phyloP scores from a whole-genome alignment of 1,284 basidiomycete species.

The Polyporus tsugae region DNA sequence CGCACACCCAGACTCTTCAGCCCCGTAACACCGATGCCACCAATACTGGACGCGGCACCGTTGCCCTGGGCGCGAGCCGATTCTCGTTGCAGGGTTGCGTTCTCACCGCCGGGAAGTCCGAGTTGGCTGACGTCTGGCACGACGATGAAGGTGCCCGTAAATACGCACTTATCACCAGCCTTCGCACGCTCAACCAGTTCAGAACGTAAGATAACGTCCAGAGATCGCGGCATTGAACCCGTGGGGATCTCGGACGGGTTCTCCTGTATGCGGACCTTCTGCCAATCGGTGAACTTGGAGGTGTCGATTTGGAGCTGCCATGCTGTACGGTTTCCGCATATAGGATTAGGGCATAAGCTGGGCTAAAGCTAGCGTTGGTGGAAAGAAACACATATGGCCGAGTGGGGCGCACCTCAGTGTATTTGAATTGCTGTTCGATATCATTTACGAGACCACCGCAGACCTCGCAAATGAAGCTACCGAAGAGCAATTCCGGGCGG shows the following conservation, averaged over 20 bases:
- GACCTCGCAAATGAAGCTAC: conserved; percentile 92
- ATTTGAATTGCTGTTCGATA: conserved; percentile 99
- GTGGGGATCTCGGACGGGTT: conserved; percentile 99
- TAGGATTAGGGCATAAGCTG: conserved; percentile 91
- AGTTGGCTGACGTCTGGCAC: conserved; percentile 98
- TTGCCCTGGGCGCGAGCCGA: conserved; percentile 71
- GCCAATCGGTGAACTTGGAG: conserved; percentile 99
- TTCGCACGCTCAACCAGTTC: conserved; percentile 98
- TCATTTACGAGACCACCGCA: conserved; percentile 92
- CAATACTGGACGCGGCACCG: conserved; percentile 71
- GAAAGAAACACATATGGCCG: background rate
- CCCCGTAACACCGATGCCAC: conserved; percentile 91
- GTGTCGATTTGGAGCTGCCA: conserved; percentile 98
- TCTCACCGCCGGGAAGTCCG: conserved; percentile 93
- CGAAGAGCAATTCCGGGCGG: conserved; percentile 92
- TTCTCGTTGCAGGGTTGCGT: conserved; percentile 91
- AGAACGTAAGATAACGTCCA: conserved; percentile 95
- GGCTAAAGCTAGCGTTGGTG: conserved; percentile 61
- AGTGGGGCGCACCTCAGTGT: conserved; percentile 83
- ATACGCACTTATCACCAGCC: conserved; percentile 98
- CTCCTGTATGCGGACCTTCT: conserved; percentile 99
- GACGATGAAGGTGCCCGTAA: conserved; percentile 98
- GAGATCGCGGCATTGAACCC: conserved; percentile 95
- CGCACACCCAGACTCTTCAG: conserved; percentile 94
- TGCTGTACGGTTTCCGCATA: conserved; percentile 88